Base-by-base conservation (phyloP, 1,139 yeast genomes). In the Debaryomycetaceae sp. region DNA sequence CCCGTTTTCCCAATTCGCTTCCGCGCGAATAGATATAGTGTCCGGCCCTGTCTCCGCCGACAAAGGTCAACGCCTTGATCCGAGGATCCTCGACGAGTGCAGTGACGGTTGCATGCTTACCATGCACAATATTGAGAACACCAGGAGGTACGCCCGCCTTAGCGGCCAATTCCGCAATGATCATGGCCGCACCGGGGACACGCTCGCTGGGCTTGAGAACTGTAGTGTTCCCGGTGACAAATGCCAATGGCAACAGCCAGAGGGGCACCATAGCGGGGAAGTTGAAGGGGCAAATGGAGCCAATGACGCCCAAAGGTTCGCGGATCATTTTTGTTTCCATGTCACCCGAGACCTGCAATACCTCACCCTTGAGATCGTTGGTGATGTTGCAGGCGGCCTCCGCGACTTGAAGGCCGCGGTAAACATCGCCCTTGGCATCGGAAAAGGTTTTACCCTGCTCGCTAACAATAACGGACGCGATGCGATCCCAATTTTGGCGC, bases 201-300 rank as follows among this genome's bases (percentile, higher is more conserved):
- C 85, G 60, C 60, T 80, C 92, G 15, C 83, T 73, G 11, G 92
- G 92, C 58, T 80, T 80, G 45, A 80, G 57, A 28, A 80, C 73
- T 22, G 79, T 68, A 25, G 87, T 75, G 62, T 80, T 80, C 42
- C 92, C 92, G 16, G 87, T 78, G 35, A 76, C 87, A 38, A 80
- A 66, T 26, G 75, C 64, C 47, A 79, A 68, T 13, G 92, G 92
- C 36, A 80, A 66, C 20, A 86, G 73, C 92, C 92, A 80, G 42
- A 80, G 62, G 22, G 92, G 92, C 35, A 80, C 82, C 90, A 80
- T 79, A 26, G 86, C 90, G 18, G 90, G 90, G 68, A 79, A 77
- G 57, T 77, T 77, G 55, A 73, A 73, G n/a, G 85, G 85, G 43
- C 78, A 72, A 40, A 77, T 77, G 15, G 82, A 77, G 5, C 77